These are phyloP conservation scores for Gossypium thurberi DNA, from an alignment of 345 rosid species.

Conservation along the genomic window DNA sequence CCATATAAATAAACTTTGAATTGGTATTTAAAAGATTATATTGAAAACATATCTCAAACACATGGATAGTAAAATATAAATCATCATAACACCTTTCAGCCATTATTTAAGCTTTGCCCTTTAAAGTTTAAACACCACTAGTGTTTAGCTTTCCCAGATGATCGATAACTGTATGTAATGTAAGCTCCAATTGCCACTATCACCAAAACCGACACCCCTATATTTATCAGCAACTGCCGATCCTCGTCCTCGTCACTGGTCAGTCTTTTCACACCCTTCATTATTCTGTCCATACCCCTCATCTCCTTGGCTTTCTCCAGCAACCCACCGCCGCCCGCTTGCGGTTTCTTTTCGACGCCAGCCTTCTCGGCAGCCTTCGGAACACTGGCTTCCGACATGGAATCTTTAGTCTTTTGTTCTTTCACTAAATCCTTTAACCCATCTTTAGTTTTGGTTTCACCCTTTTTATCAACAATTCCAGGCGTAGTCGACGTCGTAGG, in stretches of 20 bases:
- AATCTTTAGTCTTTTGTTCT: not conserved
- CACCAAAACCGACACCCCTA: slow-evolving; percentile 11
- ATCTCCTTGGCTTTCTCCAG: not conserved
- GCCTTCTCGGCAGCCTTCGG: not conserved
- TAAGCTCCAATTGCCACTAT: slow-evolving; percentile 2
- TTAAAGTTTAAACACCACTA: not conserved
- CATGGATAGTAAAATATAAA: no score
- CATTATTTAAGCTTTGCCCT: no score
- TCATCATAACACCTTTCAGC: no score
- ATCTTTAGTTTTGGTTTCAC: not conserved
- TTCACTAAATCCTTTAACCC: not conserved
- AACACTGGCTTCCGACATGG: not conserved
- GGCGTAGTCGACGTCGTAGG: not conserved
- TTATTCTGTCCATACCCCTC: not conserved
- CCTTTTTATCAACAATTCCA: not conserved
- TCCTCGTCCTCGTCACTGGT: not conserved
- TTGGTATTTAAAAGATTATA: no score
- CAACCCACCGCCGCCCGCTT: not conserved
- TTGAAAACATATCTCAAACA: no score
- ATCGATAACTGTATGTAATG: not conserved
- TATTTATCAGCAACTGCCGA: not conserved
- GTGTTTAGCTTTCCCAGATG: not conserved
- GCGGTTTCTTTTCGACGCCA: not conserved
- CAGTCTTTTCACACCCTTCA: not conserved
- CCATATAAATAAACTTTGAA: no score